Base-by-base conservation (phyloP, 2,329 filamentous ascomycete species). In the Akanthomyces muscarius region DNA sequence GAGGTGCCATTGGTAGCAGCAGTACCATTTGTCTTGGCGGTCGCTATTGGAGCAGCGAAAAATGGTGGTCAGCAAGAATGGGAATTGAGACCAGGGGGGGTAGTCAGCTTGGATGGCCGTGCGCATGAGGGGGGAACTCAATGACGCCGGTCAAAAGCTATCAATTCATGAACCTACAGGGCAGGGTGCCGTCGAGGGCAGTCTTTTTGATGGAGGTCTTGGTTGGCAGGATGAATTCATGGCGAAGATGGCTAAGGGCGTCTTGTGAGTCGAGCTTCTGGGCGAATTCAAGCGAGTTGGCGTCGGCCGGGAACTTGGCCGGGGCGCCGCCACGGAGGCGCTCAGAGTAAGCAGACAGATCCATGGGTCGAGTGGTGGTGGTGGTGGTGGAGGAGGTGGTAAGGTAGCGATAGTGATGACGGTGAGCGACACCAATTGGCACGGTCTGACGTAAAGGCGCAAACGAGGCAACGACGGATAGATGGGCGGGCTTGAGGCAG, bases 201-300 rank as follows among this genome's bases (percentile, higher is more conserved):
- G 80, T 88, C 66, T 89, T 84, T 72, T 83, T 87, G 52, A 95
- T 75, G 47, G 92, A 90, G 11, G 78, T 79, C 73, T 87, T 91
- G 3, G 89, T 89, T 0, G 92, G 92, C 52, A 96, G 87, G 54
- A 89, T 82, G 72, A 94, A 97, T 68, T 94, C 84, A 28, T 86
- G 76, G 38, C 91, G 84, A 61, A 91, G 81, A 63, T 80, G 76
- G 18, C 77, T 75, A 45, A 92, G 73, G n/a, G 80, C 75, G 70
- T 91, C 88, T 68, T 85, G 78, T 0, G 76, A 74, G 73, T 91
- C 89, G 6, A 90, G 78, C 51, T 69, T 67, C 65, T 71, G 72
- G 2, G 84, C 83, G 71, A 80, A 86, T 6, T 78, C 78, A 6
- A 78, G 66, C 0, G 79, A 76, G 63, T 75, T 77, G 62, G 81